Percentiles rank a stretch among this genome's conserved stretches.
Evolutionary conservation across 176 grass and related monocot genomes (phyloP).

Genomic region (Themeda triandra): DNA sequence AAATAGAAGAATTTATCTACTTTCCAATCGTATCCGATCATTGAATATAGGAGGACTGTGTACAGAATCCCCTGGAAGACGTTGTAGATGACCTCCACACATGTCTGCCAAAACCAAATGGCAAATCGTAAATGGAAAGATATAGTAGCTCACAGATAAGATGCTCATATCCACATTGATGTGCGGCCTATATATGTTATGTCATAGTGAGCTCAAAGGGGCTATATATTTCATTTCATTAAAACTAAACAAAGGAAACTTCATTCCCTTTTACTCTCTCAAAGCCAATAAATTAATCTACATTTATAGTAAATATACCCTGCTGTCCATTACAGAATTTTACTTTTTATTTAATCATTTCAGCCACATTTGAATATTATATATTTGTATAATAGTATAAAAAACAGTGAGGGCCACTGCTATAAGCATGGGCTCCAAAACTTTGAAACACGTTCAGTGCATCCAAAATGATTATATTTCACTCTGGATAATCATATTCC

Average conservation of each 20-base stretch:
- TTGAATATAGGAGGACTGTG: slow-evolving; percentile 55
- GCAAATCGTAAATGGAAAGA: not conserved
- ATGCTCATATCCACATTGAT: not conserved
- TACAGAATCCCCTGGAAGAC: slow-evolving; percentile 51
- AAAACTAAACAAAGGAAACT: not conserved
- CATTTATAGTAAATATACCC: too few species aligned
- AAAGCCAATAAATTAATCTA: not conserved
- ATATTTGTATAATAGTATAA: too few species aligned
- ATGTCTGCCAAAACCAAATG: slow-evolving; percentile 27
- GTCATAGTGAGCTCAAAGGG: not conserved
- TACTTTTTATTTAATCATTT: not conserved
- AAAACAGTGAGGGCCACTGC: too few species aligned
- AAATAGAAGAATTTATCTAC: slow-evolving; percentile 70
- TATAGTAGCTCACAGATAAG: not conserved
- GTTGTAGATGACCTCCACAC: slow-evolving; percentile 75
- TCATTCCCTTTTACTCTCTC: not conserved
- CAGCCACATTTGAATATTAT: not conserved
- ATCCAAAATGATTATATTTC: too few species aligned
- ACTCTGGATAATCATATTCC: not conserved
- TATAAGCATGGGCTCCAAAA: too few species aligned
- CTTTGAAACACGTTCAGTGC: too few species aligned
- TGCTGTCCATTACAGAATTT: too few species aligned
- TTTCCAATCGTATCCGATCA: slow-evolving; percentile 75
- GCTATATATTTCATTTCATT: not conserved
- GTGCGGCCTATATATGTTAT: not conserved